Conservation (phyloP, 768 basidiomycete species). For the Rhodotorula graminis region DNA sequence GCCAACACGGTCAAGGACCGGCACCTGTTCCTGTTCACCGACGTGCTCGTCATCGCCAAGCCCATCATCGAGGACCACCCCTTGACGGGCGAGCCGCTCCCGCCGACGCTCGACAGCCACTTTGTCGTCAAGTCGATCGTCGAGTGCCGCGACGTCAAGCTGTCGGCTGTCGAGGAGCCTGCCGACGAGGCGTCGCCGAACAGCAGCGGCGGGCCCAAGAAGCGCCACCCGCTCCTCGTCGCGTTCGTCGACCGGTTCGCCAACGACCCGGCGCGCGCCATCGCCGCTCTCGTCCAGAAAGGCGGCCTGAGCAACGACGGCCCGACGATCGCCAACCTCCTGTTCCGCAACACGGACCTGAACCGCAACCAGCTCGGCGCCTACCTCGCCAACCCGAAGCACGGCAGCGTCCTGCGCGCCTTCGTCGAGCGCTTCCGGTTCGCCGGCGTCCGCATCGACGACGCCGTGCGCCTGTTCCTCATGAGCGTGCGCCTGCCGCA, state of each 20-base stretch:
- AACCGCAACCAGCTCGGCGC: slow-evolving; percentile 77
- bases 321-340: slow-evolving; percentile 62
- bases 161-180: slow-evolving; percentile 42
- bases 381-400: slow-evolving; percentile 69
- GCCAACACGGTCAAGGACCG: slow-evolving; percentile 91
- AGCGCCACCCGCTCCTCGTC: slow-evolving; percentile 59
- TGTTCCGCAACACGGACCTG: slow-evolving; percentile 75
- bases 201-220: slow-evolving; percentile 19
- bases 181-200: slow-evolving; percentile 4
- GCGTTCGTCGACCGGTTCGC: slow-evolving; percentile 74
- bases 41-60: slow-evolving; percentile 88
- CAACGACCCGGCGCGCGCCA: slow-evolving; percentile 72
- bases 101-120: slow-evolving; percentile 59
- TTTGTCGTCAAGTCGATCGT: slow-evolving; percentile 88
- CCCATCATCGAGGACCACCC: slow-evolving; percentile 63
- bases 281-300: slow-evolving; percentile 64
- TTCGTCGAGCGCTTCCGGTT: slow-evolving; percentile 88
- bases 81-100: slow-evolving; percentile 53
- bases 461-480: slow-evolving; percentile 81
- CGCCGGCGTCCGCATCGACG: slow-evolving; percentile 73
- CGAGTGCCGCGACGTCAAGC: slow-evolving; percentile 53
- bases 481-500: slow-evolving; percentile 68
- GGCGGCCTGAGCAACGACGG: slow-evolving; percentile 61
- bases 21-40: slow-evolving; percentile 93
- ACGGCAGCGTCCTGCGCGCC: slow-evolving; percentile 69